Percentiles rank a stretch among this genome's conserved stretches.
Evolutionary conservation across 2,329 filamentous ascomycete genomes (phyloP).

Genomic region (Cladosporium sp.): DNA sequence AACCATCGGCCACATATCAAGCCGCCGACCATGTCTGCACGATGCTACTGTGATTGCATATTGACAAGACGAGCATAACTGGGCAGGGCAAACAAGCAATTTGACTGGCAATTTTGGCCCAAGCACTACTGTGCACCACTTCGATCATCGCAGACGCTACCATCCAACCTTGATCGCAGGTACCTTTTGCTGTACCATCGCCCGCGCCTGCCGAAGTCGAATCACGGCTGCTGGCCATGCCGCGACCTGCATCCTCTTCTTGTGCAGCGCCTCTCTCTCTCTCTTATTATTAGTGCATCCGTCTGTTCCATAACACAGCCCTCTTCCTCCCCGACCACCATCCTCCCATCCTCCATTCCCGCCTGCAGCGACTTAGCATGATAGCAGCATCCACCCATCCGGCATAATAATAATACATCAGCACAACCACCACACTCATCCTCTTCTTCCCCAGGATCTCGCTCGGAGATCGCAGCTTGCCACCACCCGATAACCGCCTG

Average conservation of each 20-base stretch:
- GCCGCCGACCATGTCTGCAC: background rate
- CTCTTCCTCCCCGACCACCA: background rate
- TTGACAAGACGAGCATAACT: background rate
- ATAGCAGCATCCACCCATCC: background rate
- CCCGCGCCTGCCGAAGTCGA: constrained; percentile 8
- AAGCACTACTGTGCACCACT: background rate
- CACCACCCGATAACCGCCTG: constrained; percentile 9
- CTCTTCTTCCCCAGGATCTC: constrained; percentile 14
- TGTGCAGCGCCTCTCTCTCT: background rate
- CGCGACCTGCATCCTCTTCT: background rate
- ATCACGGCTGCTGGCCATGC: background rate
- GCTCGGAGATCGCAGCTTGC: constrained; percentile 19
- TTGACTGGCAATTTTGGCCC: background rate
- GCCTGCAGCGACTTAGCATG: background rate
- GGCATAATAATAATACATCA: background rate
- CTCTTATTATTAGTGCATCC: background rate
- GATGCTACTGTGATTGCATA: background rate
- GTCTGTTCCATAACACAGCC: background rate
- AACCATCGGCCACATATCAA: background rate
- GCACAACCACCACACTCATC: background rate
- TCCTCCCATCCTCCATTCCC: constrained; percentile 5
- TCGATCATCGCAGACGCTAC: background rate
- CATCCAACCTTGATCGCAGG: constrained; percentile 6
- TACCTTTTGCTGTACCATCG: background rate
- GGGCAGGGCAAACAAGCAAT: background rate